Evolutionary conservation across 2,329 filamentous ascomycete genomes (phyloP).

Genomic region (Tolypocladium pustulatum): DNA sequence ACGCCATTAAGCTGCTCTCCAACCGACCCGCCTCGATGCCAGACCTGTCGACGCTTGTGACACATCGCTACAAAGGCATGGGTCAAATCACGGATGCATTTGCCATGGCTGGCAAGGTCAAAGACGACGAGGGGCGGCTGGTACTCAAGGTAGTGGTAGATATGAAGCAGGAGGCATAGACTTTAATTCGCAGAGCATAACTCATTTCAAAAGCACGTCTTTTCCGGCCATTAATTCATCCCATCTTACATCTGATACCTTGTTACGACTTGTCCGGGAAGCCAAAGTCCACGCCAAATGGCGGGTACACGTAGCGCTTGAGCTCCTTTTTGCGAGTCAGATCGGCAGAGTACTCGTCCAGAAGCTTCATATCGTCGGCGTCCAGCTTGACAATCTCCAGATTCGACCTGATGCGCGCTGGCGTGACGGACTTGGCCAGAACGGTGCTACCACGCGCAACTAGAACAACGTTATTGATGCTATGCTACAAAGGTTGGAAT

Average conservation of each 20-base stretch:
- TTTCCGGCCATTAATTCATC: neutral
- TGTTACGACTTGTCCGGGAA: constrained; percentile 54
- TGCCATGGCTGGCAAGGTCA: constrained; percentile 59
- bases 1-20: constrained; percentile 39
- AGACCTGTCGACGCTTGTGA: constrained; percentile 57
- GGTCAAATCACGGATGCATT: constrained; percentile 57
- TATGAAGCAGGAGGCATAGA: constrained; percentile 16
- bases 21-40: constrained; percentile 42
- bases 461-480: constrained; percentile 15
- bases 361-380: constrained; percentile 48
- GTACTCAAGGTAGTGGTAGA: constrained; percentile 66
- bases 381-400: constrained; percentile 55
- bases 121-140: constrained; percentile 57
- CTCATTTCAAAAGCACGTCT: neutral
- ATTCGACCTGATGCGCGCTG: constrained; percentile 60
- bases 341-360: constrained; percentile 43
- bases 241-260: neutral
- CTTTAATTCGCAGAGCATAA: neutral
- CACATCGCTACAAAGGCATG: constrained; percentile 58
- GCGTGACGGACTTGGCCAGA: constrained; percentile 62
- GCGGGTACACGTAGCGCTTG: constrained; percentile 56
- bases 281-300: constrained; percentile 58
- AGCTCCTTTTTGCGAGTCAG: constrained; percentile 39
- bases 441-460: constrained; percentile 61
- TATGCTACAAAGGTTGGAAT: neutral